Evolutionary conservation across 805 yeast species (phyloP), one percentile per base, ranked within the genome.

Genomic region (Hanseniaspora osmophila): DNA sequence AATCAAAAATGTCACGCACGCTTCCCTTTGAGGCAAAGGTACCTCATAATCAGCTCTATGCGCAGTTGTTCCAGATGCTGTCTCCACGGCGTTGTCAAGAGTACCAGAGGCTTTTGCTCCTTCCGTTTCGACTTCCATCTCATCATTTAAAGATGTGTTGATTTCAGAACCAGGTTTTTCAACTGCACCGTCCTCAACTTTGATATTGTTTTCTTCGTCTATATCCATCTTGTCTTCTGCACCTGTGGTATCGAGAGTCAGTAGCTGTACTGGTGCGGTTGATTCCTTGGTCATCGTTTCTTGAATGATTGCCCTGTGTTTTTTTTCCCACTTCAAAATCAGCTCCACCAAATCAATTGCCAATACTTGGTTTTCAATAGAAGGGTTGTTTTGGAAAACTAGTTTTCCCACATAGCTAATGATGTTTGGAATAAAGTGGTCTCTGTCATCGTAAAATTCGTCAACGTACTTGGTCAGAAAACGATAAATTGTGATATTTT

Each of bases 391-490:
- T 54, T 79, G 66, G 42, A 85, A 77, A 0, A 94, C 83, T 44
- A 92, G 67, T 56, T 87, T 86, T 13, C 94, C 94, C 87, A 92
- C 84, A 1, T 95, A 94, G 2, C 88, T 77, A 44, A 92, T 84
- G 46, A 90, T 84, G 52, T 83, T 84, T 2, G 95, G 82, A 48
- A 87, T 77, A 55, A 90, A 92, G 46, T 86, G 85, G 52, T 86
- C 96, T 46, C 97, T 71, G 13, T 90, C 88, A 44, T 77, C 78
- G 56, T 75, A 90, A 61, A 92, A 92, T 44, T 86, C 65, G 48
- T 81, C 90, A 0, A 94, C 76, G 53, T 92, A 94, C 43, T 79
- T 81, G 32, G 85, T 85, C 61, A 92, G 76, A 54, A 90, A 86
- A 57, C 86, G 94, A 53, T 86, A 92, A 11, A 92, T 83, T 48